A percentile compares a stretch with the other conserved stretches of the same genome.
Evolutionary conservation across 352 stramenopile genomes (phyloP).

Genomic region (Phytophthora idaei): DNA sequence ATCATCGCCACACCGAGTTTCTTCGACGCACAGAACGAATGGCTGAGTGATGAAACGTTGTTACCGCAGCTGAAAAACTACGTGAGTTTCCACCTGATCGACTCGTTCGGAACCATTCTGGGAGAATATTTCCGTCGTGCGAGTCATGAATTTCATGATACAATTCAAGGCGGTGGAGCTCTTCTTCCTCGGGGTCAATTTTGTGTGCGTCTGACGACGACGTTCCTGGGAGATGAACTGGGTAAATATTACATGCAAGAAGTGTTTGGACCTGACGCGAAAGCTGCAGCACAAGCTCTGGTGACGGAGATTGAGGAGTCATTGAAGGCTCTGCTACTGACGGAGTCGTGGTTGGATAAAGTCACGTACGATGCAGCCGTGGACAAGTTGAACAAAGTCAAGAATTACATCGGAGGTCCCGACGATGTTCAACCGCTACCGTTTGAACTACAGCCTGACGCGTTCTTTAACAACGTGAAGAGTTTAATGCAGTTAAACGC

Average conservation of each 20-base stretch:
- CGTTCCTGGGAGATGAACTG: constrained; percentile 85
- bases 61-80: constrained; percentile 60
- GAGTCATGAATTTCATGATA: constrained; percentile 57
- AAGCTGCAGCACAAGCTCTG: constrained; percentile 75
- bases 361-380: constrained; percentile 79
- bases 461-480: constrained; percentile 65
- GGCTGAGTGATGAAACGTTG: constrained; percentile 42
- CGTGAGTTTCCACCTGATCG: constrained; percentile 66
- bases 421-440: constrained; percentile 52
- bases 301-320: constrained; percentile 88
- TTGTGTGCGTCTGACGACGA: constrained; percentile 77
- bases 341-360: constrained; percentile 90
- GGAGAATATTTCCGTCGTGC: constrained; percentile 61
- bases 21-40: constrained; percentile 54
- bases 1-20: constrained; percentile 58
- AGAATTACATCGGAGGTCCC: constrained; percentile 75
- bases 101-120: constrained; percentile 46
- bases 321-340: constrained; percentile 78
- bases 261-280: constrained; percentile 85
- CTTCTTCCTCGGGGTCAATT: constrained; percentile 51
- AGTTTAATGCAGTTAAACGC: constrained; percentile 44
- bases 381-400: constrained; percentile 90
- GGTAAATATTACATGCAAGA: constrained; percentile 90
- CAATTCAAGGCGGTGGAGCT: constrained; percentile 36
- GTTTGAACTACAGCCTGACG: constrained; percentile 52